Evolutionary conservation across 306 rosid genomes (phyloP), one percentile per base, ranked within the genome.

Genomic region (Crotalaria pallida): DNA sequence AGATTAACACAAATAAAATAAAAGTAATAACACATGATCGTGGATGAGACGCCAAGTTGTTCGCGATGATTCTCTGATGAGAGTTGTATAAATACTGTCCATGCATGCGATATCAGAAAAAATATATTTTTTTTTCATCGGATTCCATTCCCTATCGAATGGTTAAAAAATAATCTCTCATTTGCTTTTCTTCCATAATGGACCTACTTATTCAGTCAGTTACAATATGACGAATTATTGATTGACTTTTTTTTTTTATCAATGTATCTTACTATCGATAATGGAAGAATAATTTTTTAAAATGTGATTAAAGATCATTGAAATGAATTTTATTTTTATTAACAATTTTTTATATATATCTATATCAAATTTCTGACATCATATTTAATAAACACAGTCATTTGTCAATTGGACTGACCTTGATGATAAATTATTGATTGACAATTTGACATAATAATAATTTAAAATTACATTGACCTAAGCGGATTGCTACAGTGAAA

Each of bases 31-130:
- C 57, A 43, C 65, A 81, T 65, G 84, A 38, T 79, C 81, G 85
- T 84, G 77, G 84, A 82, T 53, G 94, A 72, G 77, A 84, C 91
- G 77, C 84, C 91, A 82, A 79, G 91, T 43, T 85, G 85, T 50
- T 33, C 66, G 43, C 11, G 88, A 80, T 82, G 91, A 82, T 82
- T 83, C 85, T 48, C 77, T 65, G 7, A n/a, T 65, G 10, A n/a
- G 12, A 40, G 56, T 18, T 40, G 60, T 11, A 24, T 23, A n/a
- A n/a, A n/a, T n/a, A 52, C 44, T 31, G 60, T 16, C 58, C 67
- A 66, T 71, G 69, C 56, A 66, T 71, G 69, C 56, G 63, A 50
- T 31, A 63, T 19, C 10, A 38, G 17, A 3, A 26, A 58, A 45
- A 2, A 19, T 43, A 26, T 31, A 18, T 27, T 3, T 11, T 5